Evolutionary conservation across 2,329 filamentous ascomycete genomes (phyloP), one percentile per base, ranked within the genome.

Genomic region (Rutstroemia sp.): DNA sequence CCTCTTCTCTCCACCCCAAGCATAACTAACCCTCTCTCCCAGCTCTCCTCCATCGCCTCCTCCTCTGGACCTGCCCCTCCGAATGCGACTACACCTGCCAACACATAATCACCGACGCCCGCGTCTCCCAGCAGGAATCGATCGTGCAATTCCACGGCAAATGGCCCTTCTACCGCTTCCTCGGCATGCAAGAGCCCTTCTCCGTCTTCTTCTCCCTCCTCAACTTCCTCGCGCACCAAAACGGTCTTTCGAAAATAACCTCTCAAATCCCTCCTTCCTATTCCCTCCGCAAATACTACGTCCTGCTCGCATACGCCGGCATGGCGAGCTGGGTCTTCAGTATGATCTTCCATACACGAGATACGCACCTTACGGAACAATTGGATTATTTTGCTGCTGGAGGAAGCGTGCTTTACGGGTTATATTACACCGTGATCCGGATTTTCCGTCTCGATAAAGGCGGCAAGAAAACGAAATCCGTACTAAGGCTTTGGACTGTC

Each of bases 71-170:
- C 70, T 99, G 94, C 75, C 82, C 88, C 60, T 79, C 88, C 69
- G 92, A 99, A 80, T 99, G 94, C 83, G 92, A 99, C 77, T 95
- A 99, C 76, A 87, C 89, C 59, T 99, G 94, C 78, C 94, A 99
- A 72, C 92, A 95, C 78, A 87, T 96, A 70, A 79, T 95, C 58
- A 97, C 94, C 56, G 73, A 82, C 64, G 74, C 75, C 57, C 89
- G 92, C 61, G 73, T 91, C 62, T 75, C 81, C 25, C 76, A 80
- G 60, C 80, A 83, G 58, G 81, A 83, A 30, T 80, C 84, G 10
- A 73, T 96, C 50, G 86, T 92, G 56, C 94, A 99, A 74, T 99
- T 92, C 77, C 91, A 99, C 75, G 94, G 94, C 34, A 99, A 99
- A 80, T 99, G 94, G 94, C 94, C 94, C 41, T 99, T 99, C 75